Conservation (phyloP, 148 eudicot genomes). For the Cornus florida region DNA sequence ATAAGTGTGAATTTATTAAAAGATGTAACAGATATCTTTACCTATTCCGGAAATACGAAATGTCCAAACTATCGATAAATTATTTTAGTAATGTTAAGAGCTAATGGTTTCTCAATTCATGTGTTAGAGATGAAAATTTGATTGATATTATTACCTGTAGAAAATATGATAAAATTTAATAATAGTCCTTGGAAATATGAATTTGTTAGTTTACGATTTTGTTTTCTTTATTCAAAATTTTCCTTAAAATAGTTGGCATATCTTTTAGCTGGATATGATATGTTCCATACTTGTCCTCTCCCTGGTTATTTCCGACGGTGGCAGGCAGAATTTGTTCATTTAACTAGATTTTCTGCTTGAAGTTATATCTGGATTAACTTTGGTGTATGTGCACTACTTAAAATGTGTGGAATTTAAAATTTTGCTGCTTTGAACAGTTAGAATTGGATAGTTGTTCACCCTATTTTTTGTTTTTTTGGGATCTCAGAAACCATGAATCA, state of each 20-base stretch:
- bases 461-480: not conserved
- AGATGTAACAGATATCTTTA: no score
- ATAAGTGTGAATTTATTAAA: no score
- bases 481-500: conserved; percentile 96
- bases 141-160: no score
- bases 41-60: no score
- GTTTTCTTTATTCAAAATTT: not conserved
- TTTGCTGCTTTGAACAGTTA: not conserved
- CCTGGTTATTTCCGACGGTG: not conserved
- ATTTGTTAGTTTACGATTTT: not conserved
- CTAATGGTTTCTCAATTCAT: no score
- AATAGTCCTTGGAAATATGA: no score
- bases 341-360: conserved; percentile 11
- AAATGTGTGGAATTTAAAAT: not conserved
- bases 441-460: not conserved
- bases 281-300: not conserved
- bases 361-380: not conserved
- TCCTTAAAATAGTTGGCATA: conserved; percentile 3
- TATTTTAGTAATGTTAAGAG: no score
- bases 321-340: not conserved
- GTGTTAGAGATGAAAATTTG: no score
- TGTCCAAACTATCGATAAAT: no score
- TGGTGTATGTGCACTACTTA: not conserved
- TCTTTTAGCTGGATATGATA: not conserved
- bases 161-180: no score